phyloP scores from a whole-genome alignment of 306 rosid genomes.

The Lablab purpureus region DNA sequence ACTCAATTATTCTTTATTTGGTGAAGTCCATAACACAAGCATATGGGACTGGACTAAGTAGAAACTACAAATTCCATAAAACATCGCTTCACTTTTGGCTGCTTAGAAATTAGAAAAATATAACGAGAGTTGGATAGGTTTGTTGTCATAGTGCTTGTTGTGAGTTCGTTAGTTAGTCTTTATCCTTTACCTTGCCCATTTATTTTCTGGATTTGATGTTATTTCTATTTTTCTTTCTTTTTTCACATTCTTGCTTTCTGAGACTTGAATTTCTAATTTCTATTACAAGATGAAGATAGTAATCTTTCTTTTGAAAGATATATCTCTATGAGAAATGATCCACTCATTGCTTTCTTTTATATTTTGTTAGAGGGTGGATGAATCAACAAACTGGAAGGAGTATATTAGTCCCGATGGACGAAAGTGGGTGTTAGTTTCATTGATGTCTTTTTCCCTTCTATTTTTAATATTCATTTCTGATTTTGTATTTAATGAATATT shows the following conservation, averaged over 20 bases:
- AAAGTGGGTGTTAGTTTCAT: slow-evolving; percentile 65
- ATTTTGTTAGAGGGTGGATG: slow-evolving; percentile 84
- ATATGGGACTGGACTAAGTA: slow-evolving; percentile 24
- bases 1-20: slow-evolving; percentile 19
- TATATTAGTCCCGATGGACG: slow-evolving; percentile 88
- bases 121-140: slow-evolving; percentile 16
- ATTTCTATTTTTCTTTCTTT: slow-evolving; percentile 34
- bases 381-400: slow-evolving; percentile 97
- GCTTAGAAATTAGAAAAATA: slow-evolving; percentile 33
- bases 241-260: slow-evolving; percentile 28
- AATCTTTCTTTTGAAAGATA: slow-evolving; percentile 31
- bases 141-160: slow-evolving; percentile 34
- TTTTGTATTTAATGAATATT: slow-evolving; percentile 44
- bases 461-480: slow-evolving; percentile 38
- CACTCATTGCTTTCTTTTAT: slow-evolving; percentile 50
- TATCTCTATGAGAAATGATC: slow-evolving; percentile 43
- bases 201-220: slow-evolving; percentile 45
- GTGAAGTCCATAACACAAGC: slow-evolving; percentile 29
- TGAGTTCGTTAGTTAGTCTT: slow-evolving; percentile 36
- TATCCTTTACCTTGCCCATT: slow-evolving; percentile 35
- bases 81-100: slow-evolving; percentile 2
- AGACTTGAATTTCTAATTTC: slow-evolving; percentile 33
- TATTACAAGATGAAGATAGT: slow-evolving; percentile 21
- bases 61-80: slow-evolving; percentile 26
- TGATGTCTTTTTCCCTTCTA: slow-evolving; percentile 7